Percentiles rank a stretch among this genome's conserved stretches.
phyloP scores from a whole-genome alignment of 768 basidiomycete genomes.

The Termitomyces sp. region DNA sequence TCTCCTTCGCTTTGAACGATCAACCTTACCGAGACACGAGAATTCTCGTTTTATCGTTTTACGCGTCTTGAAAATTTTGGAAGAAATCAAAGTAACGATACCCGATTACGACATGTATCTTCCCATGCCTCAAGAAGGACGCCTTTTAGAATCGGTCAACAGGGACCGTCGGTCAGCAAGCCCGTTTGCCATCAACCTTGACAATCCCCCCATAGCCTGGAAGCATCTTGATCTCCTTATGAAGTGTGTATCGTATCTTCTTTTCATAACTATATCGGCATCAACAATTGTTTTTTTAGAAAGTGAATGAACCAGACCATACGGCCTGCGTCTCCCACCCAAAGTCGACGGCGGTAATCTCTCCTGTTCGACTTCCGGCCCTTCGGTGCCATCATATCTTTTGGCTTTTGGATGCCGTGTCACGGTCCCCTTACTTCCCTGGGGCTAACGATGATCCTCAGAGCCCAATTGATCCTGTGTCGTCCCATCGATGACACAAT shows the following conservation, averaged over 20 bases:
- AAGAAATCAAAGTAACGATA: background rate
- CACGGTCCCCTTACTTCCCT: background rate
- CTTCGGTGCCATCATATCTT: too few relatives aligned
- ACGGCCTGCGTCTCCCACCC: background rate
- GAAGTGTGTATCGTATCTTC: background rate
- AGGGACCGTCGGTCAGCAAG: background rate
- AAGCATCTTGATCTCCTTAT: slow-evolving; percentile 1
- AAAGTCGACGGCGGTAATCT: background rate
- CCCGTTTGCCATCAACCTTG: background rate
- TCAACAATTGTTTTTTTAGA: background rate
- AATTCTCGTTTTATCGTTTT: background rate
- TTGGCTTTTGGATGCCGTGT: background rate
- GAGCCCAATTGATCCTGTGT: background rate
- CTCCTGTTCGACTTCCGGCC: background rate
- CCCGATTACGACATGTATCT: slow-evolving; percentile 6
- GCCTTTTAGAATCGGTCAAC: background rate
- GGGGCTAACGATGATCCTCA: too few relatives aligned
- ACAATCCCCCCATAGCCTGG: background rate
- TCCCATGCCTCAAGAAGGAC: slow-evolving; percentile 1
- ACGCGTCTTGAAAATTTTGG: slow-evolving; percentile 9
- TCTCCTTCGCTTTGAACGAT: slow-evolving; percentile 9
- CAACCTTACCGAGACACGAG: background rate
- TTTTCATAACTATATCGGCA: background rate
- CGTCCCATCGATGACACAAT: background rate
- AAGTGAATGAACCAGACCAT: background rate